Conservation (phyloP, 163 green algal species). For the Coccomyxa subellipsoidea region DNA sequence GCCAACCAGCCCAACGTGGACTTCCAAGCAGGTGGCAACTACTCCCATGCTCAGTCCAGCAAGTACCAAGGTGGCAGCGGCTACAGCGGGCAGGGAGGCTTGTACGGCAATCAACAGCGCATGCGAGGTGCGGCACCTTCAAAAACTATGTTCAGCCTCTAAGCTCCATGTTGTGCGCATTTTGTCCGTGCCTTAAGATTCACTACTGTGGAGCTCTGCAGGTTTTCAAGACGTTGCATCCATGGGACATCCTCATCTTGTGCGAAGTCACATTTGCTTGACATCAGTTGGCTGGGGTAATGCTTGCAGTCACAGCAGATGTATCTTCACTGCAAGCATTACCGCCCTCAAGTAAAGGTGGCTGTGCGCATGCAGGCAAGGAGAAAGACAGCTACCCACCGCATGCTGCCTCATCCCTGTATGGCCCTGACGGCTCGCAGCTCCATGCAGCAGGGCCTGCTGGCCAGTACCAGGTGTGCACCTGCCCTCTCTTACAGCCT, state of each 20-base stretch:
- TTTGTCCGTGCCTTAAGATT: too few relatives aligned
- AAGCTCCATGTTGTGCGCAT: too few relatives aligned
- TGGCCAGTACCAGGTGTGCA: not conserved
- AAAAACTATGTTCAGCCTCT: too few relatives aligned
- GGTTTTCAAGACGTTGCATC: too few relatives aligned
- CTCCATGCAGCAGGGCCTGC: not conserved
- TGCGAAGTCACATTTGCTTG: too few relatives aligned
- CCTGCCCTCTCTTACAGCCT: not conserved
- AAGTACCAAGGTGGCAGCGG: not conserved
- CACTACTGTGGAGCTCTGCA: too few relatives aligned
- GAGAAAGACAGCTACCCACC: not conserved
- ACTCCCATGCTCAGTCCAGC: not conserved
- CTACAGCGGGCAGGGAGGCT: not conserved
- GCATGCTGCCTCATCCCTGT: not conserved
- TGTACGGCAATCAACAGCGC: not conserved
- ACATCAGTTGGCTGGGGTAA: too few relatives aligned
- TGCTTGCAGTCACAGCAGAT: too few relatives aligned
- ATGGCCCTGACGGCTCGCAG: not conserved
- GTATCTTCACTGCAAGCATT: too few relatives aligned
- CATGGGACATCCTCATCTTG: too few relatives aligned
- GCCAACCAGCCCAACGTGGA: not conserved
- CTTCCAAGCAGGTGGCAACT: not conserved
- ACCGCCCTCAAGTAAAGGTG: too few relatives aligned
- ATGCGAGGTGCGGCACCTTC: not conserved
- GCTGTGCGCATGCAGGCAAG: not conserved